These are phyloP conservation scores for Apiotrichum siamense DNA, from an alignment of 1,284 basidiomycete species.

Conservation along the genomic window DNA sequence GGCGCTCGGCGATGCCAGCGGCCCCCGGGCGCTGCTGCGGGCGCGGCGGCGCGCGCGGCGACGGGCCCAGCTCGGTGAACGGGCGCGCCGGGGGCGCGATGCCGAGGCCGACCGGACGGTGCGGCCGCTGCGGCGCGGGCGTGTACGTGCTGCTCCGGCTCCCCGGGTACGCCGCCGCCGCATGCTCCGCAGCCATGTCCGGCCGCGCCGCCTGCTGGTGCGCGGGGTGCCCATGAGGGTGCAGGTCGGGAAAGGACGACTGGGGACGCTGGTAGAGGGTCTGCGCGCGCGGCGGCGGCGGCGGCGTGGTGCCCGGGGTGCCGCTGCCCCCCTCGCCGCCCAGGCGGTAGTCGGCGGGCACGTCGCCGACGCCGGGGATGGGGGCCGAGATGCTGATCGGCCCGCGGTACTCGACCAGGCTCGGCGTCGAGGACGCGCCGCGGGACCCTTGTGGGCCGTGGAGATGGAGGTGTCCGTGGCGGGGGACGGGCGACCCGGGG, in stretches of 20 bases:
- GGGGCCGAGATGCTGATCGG: neutral
- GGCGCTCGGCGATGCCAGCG: neutral
- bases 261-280: neutral
- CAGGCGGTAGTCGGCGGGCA: neutral
- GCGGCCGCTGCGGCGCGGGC: neutral
- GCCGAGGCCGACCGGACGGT: neutral
- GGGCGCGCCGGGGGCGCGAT: neutral
- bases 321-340: too few relatives aligned
- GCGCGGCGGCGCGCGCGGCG: neutral
- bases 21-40: neutral
- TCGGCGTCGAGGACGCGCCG: neutral
- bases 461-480: too few relatives aligned
- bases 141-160: neutral
- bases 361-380: slow-evolving; percentile 1
- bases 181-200: too few relatives aligned
- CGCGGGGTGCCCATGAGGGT: neutral
- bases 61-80: neutral
- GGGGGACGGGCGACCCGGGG: too few relatives aligned
- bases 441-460: too few relatives aligned
- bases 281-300: neutral
- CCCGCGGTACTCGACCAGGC: neutral
- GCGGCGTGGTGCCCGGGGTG: neutral
- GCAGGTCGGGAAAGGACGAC: neutral
- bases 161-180: too few relatives aligned
- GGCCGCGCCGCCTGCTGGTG: neutral